A percentile compares a stretch with the other conserved stretches of the same genome.
Conservation (phyloP, 345 rosid genomes). For the Garcia nutans region DNA sequence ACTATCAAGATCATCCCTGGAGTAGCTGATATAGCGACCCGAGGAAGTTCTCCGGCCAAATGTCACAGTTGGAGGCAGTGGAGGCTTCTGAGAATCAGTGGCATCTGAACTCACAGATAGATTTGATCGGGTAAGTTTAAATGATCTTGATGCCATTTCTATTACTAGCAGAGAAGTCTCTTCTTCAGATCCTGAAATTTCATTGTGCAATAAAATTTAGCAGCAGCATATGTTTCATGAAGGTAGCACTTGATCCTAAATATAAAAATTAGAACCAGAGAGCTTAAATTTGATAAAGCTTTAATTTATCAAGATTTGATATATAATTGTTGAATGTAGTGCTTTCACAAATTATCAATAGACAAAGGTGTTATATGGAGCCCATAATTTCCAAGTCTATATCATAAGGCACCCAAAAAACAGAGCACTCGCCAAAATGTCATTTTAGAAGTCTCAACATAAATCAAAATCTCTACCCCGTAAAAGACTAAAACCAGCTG, state of each 20-base stretch:
- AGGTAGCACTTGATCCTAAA: background rate
- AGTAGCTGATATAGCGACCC: conserved; percentile 82
- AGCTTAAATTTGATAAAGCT: background rate
- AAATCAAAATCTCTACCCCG: background rate
- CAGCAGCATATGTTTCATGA: background rate
- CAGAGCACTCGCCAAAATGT: background rate
- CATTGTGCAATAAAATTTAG: conserved; percentile 14
- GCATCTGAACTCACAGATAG: conserved; percentile 65
- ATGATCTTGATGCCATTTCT: conserved; percentile 67
- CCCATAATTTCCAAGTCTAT: background rate
- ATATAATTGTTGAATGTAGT: background rate
- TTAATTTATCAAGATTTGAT: background rate
- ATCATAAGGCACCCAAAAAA: background rate
- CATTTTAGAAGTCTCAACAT: conserved; percentile 1
- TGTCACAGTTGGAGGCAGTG: conserved; percentile 57
- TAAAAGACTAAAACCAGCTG: background rate
- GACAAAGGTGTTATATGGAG: background rate
- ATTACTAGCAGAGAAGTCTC: conserved; percentile 20
- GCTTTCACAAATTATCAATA: background rate
- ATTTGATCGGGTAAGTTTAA: conserved; percentile 55
- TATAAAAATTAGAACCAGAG: conserved; percentile 6
- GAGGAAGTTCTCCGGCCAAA: conserved; percentile 83
- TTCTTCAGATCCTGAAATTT: conserved; percentile 44
- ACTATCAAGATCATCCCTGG: conserved; percentile 93
- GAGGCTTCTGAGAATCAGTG: conserved; percentile 57